Conservation (phyloP, 768 basidiomycete species). For the Panellus pusillus region DNA sequence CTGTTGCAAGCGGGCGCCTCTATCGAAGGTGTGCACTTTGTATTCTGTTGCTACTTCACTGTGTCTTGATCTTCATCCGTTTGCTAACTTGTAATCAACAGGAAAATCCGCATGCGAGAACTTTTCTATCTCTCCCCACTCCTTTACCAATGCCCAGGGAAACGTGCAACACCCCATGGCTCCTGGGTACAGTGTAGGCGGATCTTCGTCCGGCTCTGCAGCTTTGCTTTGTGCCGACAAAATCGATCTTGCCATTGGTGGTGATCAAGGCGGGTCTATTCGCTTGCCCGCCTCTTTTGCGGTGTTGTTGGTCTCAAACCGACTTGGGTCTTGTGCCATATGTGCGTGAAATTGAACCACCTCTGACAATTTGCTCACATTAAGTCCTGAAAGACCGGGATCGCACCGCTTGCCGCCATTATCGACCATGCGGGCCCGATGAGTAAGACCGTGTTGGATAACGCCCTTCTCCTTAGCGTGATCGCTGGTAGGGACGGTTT, state of each 20-base stretch:
- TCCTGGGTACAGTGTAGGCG: constrained; percentile 35
- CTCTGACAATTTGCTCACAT: no score
- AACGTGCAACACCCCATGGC: constrained; percentile 38
- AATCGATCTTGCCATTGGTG: constrained; percentile 40
- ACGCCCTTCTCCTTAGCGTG: constrained; percentile 40
- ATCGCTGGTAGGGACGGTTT: constrained; percentile 46
- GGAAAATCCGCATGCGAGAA: constrained; percentile 80
- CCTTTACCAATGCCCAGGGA: constrained; percentile 20
- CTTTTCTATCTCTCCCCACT: constrained; percentile 57
- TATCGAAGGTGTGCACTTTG: constrained; percentile 30
- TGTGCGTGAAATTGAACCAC: neutral
- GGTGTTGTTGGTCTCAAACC: constrained; percentile 45
- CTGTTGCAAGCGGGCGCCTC: constrained; percentile 47
- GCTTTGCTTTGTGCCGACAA: constrained; percentile 32
- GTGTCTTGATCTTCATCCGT: no score
- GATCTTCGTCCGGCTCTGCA: constrained; percentile 38
- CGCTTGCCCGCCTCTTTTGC: constrained; percentile 41
- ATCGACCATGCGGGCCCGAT: constrained; percentile 44
- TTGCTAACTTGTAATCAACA: no score
- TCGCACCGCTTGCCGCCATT: constrained; percentile 39
- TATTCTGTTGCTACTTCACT: no score
- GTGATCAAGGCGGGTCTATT: constrained; percentile 44
- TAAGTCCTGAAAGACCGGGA: constrained; percentile 29
- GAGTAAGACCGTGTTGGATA: constrained; percentile 37
- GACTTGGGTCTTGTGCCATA: constrained; percentile 44